Base-by-base conservation (phyloP, 2,329 filamentous ascomycete genomes). In the Fusarium pseudocircinatum region DNA sequence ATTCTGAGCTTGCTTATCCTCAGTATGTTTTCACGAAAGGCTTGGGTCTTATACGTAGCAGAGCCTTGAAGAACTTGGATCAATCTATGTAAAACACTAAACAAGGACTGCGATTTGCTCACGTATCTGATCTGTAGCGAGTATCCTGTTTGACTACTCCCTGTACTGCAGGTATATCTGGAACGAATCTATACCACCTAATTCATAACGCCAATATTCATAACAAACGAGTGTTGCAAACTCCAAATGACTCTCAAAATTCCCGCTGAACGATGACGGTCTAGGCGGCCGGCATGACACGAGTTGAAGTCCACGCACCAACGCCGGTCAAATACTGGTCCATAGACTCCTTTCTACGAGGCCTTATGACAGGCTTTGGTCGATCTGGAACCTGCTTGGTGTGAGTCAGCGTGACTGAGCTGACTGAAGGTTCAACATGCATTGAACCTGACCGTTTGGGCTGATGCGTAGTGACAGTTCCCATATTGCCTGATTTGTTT, bases 31-130 rank as follows among this genome's bases (percentile, higher is more conserved):
- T 34, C 24, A 28, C 20, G 1, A 16, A 13, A 18, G 1, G 7
- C 2, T n/a, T 0, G 11, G 6, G 13, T 4, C 6, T 22, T 20
- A 2, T 2, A 12, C 2, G 4, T 1, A 11, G 11, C 6, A 28
- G 1, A 54, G 11, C 1, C 11, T 4, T 13, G 13, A n/a, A 18
- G 6, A 13, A 18, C 2, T 30, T 40, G 4, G 7, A 15, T 37
- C 42, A 58, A 36, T 59, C 32, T 36, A 37, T 59, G 12, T 14
- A 59, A 36, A 50, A 15, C 6, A 16, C 40, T 26, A 24, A 58
- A 34, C 32, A 36, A 37, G 11, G 6, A 18, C 18, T 20, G 56
- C 30, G 56, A 59, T 50, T 20, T 52, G 44, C 34, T 60, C 57
- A 52, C 16, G 22, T 40, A 32, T 44, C 26, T 37, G 6, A 20